Base-by-base conservation (phyloP, 2,329 filamentous ascomycete genomes). In the Penicillium sp. region DNA sequence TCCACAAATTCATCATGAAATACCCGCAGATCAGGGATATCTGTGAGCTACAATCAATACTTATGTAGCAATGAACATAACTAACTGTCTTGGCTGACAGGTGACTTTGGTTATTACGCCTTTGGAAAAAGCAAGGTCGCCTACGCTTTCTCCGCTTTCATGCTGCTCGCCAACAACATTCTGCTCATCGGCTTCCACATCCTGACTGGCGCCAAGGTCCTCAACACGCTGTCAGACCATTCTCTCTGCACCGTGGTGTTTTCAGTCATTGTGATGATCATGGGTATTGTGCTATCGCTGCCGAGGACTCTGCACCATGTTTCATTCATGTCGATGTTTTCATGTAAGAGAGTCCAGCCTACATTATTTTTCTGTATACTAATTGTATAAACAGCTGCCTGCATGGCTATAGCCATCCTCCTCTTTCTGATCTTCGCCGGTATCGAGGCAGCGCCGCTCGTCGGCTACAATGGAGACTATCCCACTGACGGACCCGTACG, bases 1-100 rank as follows among this genome's bases (percentile, higher is more conserved):
- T 81, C 77, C 75, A 78, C 67, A 75, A 75, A 55, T 81, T 71
- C 63, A 80, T 80, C 66, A 80, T 81, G 77, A 79, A 78, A 59
- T 60, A 80, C 55, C 77, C 77, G 11, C 73, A 79, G 35, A 80
- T 81, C 64, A 74, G 62, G 52, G 74, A 80, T 62, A 79, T 80
- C 59, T 80, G 77, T 71, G 62, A 63, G 66, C 61, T 21, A 21
- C 28, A 1, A 5, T n/a, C 33, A 5, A 18, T 1, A 30, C 12
- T 30, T 9, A 30, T 2, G 5, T 2, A 3, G 5, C 18, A 33
- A 45, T 21, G 5, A 24, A 30, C 23, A 28, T 16, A 30, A n/a
- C 30, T 21, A 16, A 33, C 23, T 57, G 4, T 52, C 23, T 14
- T 1, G 12, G 14, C 7, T 26, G 18, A 23, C n/a, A 71, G 68